phyloP scores from a whole-genome alignment of 306 rosid genomes.

The Prinsepia uniflora region DNA sequence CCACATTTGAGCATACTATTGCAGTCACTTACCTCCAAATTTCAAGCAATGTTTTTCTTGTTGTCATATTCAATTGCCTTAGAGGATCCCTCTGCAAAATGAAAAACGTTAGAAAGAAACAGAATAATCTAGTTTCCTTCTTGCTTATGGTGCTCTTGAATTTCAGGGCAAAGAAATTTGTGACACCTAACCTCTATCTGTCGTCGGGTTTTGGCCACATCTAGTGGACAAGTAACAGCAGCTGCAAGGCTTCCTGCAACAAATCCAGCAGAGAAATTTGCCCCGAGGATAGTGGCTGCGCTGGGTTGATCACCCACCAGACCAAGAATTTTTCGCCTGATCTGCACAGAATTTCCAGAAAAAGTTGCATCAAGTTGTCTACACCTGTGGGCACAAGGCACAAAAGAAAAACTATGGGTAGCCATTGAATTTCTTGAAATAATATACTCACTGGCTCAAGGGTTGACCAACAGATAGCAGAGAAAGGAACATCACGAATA shows the following conservation, averaged over 20 bases:
- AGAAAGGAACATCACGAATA: conserved; percentile 89
- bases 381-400: conserved; percentile 25
- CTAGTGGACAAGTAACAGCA: conserved; percentile 90
- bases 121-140: neutral
- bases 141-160: neutral
- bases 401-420: conserved; percentile 2
- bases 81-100: conserved; percentile 55
- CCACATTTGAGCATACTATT: neutral
- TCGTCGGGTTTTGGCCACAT: conserved; percentile 84
- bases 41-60: conserved; percentile 70
- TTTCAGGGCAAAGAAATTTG: neutral
- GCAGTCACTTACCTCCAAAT: conserved; percentile 64
- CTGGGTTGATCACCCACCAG: conserved; percentile 56
- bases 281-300: conserved; percentile 55
- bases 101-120: neutral
- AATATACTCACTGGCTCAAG: conserved; percentile 78
- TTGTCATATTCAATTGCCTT: conserved; percentile 75
- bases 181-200: conserved; percentile 77
- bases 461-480: conserved; percentile 95
- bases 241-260: conserved; percentile 88
- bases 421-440: conserved; percentile 6
- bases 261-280: conserved; percentile 83
- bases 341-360: conserved; percentile 34
- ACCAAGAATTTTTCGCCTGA: conserved; percentile 59
- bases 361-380: conserved; percentile 23